Base-by-base conservation (phyloP, 2,329 filamentous ascomycete species). In the Orbilia ellipsospora region DNA sequence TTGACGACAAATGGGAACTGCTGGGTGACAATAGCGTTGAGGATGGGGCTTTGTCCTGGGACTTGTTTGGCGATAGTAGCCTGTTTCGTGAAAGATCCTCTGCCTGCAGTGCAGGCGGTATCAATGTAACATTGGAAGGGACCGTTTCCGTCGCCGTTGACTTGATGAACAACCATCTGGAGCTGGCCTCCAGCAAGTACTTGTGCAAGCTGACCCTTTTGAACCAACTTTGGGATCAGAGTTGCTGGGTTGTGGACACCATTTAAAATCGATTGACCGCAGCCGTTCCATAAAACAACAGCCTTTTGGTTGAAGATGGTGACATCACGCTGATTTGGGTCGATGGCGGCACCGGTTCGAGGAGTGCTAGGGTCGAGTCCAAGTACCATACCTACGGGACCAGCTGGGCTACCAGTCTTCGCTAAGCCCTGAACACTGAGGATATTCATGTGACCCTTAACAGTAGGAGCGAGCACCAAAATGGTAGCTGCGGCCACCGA, bases 71-170 rank as follows among this genome's bases (percentile, higher is more conserved):
- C 16, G 8, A 72, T 57, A 1, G 18, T 16, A n/a, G 61, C 1
- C 16, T 57, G 15, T 18, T 6, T 36, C 26, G 26, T 44, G 23
- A 50, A 72, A 5, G 6, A 4, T 0, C 67, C 67, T 18, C 31
- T 64, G 15, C 4, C 4, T 7, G 42, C 61, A 2, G 42, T 42
- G 13, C 5, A 31, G 8, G 0, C 48, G 4, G 54, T 31, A 40
- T 67, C 61, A 18, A 73, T 67, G 48, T 5, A 54, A 31, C 69
- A 73, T n/a, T n/a, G 31, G 31, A 73, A 73, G n/a, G 69, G 69
- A 7, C 69, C 69, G 48, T 62, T 66, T 2, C 69, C 69, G 13
- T 73, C 61, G 12, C 69, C 69, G 31, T 73, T 67, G n/a, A 73
- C 62, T 42, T 66, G 61, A 20, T 73, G 69, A 36, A 67, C 23